phyloP scores from a whole-genome alignment of 192 early-diverging fungal species.

The Irineochytrium annulatum region DNA sequence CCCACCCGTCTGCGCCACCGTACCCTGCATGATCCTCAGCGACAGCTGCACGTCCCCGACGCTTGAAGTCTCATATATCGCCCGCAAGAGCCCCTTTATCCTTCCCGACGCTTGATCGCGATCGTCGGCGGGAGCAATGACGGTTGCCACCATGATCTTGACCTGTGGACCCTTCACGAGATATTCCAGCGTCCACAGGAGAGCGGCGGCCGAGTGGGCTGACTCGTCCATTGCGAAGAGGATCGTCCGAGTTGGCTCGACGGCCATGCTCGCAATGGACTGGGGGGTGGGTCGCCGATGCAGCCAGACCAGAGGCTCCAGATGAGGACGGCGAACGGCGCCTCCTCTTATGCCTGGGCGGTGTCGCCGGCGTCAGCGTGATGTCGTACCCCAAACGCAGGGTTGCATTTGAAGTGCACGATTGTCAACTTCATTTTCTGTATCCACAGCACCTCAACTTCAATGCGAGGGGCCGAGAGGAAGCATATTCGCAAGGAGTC shows the following conservation, averaged over 20 bases:
- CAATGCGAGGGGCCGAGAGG: too few species aligned
- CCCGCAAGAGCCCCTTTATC: not conserved
- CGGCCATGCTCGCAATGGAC: too few species aligned
- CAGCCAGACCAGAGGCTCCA: too few species aligned
- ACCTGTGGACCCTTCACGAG: not conserved
- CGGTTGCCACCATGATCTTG: not conserved
- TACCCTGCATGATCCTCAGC: slow-evolving; percentile 13
- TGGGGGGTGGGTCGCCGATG: too few species aligned
- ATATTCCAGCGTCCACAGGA: not conserved
- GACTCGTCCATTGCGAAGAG: not conserved
- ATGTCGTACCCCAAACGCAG: too few species aligned
- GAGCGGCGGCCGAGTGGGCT: not conserved
- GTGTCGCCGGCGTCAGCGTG: too few species aligned
- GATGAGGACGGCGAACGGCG: too few species aligned
- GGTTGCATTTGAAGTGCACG: too few species aligned
- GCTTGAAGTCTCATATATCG: slow-evolving; percentile 18
- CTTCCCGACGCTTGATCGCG: not conserved
- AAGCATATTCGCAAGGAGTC: not conserved
- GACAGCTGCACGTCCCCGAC: slow-evolving; percentile 22
- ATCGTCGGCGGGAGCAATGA: not conserved
- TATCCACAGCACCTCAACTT: too few species aligned
- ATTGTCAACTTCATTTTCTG: too few species aligned
- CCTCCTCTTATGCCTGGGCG: too few species aligned
- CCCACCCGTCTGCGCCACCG: slow-evolving; percentile 17
- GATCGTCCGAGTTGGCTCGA: too few species aligned